Evolutionary conservation across 768 basidiomycete species (phyloP), one percentile per base, ranked within the genome.

Genomic region (Psilocybe azurescens): DNA sequence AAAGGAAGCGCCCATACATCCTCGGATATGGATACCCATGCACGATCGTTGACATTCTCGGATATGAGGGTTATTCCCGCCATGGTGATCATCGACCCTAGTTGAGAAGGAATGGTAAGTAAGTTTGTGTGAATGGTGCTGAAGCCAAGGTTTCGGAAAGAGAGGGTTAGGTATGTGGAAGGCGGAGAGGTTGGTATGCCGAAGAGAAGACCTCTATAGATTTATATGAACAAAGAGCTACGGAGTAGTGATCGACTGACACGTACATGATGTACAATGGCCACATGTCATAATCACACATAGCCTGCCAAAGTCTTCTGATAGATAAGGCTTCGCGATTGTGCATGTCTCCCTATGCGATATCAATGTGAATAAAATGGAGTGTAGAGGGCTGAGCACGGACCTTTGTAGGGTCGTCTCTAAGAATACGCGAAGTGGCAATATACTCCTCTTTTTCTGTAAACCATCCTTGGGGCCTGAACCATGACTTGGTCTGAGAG

Each of bases 271-370:
- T 77, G 68, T 90, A 90, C 20, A 89, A 53, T 0, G 88, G 88
- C 87, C 88, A 89, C 9, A 89, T 72, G 66, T 88, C 87, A 58
- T 83, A 89, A 68, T 90, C 88, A 39, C 79, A 81, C 6, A 87
- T 55, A 0, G 86, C 84, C 6, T 71, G 74, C 82, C 84, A 88
- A 3, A 89, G 69, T 5, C 82, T 76, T 65, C 75, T 78, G 5
- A 79, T 38, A 0, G 82, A 77, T 11, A 90, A 67, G 0, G 83
- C 86, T 72, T 90, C 83, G 44, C 89, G 83, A 63, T 90, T 90
- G 72, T 89, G 88, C 89, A 90, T 88, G 60, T 87, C 86, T 1
- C 83, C 83, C 81, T 85, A 47, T 2, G 55, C 54, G 14, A 20
- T 16, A 20, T 20, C n/a, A 28, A 28, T 6, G n/a, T 50, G 16